Evolutionary conservation across 768 basidiomycete species (phyloP), one percentile per base, ranked within the genome.

Genomic region (Boletus rubropictus): DNA sequence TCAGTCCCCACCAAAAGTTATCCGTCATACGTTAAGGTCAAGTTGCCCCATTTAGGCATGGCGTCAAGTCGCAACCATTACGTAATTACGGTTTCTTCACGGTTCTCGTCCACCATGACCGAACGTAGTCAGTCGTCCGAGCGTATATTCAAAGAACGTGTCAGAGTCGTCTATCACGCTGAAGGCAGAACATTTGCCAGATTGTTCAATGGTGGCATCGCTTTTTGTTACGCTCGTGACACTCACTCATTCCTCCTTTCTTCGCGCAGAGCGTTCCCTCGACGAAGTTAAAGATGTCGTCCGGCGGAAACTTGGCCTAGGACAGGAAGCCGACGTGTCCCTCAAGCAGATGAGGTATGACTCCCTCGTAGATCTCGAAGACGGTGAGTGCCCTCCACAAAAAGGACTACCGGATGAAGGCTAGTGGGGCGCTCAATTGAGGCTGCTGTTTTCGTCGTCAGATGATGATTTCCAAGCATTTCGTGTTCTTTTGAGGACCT

Each of bases 391-490:
- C 14, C 17, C 8, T 14, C 12, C 15, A 24, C 24, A 14, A 39
- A 27, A 11, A 36, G 35, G n/a, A 32, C 11, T 31, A 1, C 28
- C 3, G 29, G 24, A 42, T n/a, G 17, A 45, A n/a, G 32, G 38
- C 20, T 5, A 21, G 31, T 27, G 14, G 25, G 39, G n/a, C 15
- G 5, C 50, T 51, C 21, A 57, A 20, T 21, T n/a, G 11, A 10
- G 25, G 1, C 25, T 20, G 1, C 25, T 20, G 10, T 29, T 34
- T 45, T 33, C 8, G 1, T 47, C 18, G 8, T 52, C 44, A 90
- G 88, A 87, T 36, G 87, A 84, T 32, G 88, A 90, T 63, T 89
- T 88, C 52, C 81, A 83, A 44, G 86, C 86, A 2, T 86, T 89
- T 63, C 64, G 68, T 47, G 67, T 74, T 12, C 64, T 77, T 31